Evolutionary conservation across 176 grass and related monocot species (phyloP).

Genomic region (Carex littledalei): DNA sequence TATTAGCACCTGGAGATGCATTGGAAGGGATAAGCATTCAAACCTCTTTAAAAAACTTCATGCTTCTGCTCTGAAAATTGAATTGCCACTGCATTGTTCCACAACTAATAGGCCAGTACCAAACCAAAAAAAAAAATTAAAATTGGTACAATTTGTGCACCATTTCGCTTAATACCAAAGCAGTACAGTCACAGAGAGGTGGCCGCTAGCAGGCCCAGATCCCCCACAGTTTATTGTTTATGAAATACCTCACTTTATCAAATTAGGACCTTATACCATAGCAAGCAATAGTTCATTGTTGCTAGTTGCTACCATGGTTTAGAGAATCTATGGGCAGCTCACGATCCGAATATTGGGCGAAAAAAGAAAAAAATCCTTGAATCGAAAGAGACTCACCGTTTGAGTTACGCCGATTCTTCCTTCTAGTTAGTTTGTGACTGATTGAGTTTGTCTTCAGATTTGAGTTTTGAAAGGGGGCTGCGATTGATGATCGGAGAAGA

Average conservation of each 20-base stretch:
- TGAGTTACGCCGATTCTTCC: neutral
- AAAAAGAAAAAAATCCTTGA: neutral
- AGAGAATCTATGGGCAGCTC: neutral
- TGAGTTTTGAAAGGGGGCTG: neutral
- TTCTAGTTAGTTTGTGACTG: neutral
- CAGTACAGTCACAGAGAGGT: neutral
- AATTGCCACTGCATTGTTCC: neutral
- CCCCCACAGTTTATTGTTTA: neutral
- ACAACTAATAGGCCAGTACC: neutral
- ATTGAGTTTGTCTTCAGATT: too few species aligned
- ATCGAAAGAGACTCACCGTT: neutral
- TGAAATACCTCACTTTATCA: neutral
- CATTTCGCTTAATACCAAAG: neutral
- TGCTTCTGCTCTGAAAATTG: neutral
- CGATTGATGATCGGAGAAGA: neutral
- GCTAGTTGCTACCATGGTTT: neutral
- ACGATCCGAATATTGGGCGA: neutral
- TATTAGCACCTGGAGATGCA: neutral
- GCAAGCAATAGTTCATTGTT: neutral
- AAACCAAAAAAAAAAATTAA: neutral
- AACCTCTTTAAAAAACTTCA: neutral
- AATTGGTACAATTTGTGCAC: too few species aligned
- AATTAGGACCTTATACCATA: neutral
- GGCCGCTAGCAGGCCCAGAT: too few species aligned
- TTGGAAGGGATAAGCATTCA: neutral